Conservation (phyloP, 345 rosid genomes). For the Durio zibethinus region DNA sequence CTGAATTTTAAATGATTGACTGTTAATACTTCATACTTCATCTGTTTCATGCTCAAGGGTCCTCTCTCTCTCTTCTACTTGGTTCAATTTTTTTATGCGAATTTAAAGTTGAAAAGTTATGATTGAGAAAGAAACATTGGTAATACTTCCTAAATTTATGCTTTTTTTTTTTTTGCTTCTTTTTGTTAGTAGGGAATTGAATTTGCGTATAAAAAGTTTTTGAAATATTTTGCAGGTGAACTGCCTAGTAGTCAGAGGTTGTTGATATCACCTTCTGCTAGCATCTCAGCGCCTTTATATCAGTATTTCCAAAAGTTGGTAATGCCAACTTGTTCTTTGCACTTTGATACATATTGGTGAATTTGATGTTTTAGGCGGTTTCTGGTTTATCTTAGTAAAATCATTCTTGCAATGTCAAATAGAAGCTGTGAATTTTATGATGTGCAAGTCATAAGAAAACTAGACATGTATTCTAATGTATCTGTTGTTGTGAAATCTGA, state of each 20-base stretch:
- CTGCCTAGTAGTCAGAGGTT: constrained; percentile 34
- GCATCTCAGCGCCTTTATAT: constrained; percentile 46
- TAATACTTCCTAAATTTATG: not conserved
- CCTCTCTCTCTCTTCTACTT: not conserved
- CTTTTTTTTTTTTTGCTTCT: not conserved
- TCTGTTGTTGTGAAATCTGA: not conserved
- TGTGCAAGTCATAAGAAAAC: not conserved
- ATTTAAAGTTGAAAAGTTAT: not conserved
- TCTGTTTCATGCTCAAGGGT: not conserved
- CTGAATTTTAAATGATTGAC: not conserved
- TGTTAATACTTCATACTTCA: not conserved
- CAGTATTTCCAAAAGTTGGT: constrained; percentile 71
- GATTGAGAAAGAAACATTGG: not conserved
- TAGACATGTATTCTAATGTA: not conserved
- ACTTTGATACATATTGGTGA: not conserved
- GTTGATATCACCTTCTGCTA: constrained; percentile 37
- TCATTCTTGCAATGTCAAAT: not conserved
- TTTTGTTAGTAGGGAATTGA: not conserved
- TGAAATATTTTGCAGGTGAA: constrained; percentile 37
- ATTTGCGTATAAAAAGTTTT: not conserved
- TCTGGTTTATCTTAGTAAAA: not conserved
- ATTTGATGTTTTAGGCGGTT: not conserved
- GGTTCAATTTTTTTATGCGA: not conserved
- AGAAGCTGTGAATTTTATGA: not conserved
- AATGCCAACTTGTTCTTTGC: constrained; percentile 21